Conservation (phyloP, 768 basidiomycete genomes). For the Naganishia onofrii region DNA sequence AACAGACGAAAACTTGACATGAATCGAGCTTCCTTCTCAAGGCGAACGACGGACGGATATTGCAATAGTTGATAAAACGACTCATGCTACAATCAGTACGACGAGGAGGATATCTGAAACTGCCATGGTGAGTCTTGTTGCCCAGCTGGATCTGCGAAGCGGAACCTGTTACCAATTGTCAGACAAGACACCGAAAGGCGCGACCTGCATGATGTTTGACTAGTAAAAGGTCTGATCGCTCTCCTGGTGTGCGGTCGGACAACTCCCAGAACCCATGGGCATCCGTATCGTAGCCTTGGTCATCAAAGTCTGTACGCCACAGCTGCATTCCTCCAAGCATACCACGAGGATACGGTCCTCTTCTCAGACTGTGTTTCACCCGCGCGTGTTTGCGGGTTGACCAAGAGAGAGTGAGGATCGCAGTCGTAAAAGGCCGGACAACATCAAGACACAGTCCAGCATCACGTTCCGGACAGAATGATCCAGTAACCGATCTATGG, state of each 20-base stretch:
- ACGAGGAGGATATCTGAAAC: neutral
- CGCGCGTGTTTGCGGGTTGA: neutral
- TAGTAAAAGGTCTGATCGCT: slow-evolving; percentile 24
- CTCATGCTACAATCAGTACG: neutral
- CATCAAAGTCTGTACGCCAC: slow-evolving; percentile 20
- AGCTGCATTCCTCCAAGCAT: slow-evolving; percentile 25
- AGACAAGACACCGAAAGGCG: neutral
- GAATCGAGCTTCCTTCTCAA: neutral
- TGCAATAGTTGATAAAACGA: neutral
- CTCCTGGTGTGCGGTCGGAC: neutral
- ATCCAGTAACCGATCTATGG: slow-evolving; percentile 1
- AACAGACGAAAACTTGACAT: neutral
- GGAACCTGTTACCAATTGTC: neutral
- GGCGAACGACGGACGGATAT: neutral
- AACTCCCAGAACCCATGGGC: neutral
- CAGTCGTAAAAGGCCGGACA: slow-evolving; percentile 27
- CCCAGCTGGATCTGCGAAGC: neutral
- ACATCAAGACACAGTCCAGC: neutral
- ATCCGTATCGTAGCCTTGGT: neutral
- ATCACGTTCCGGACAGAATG: neutral
- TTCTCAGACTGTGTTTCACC: neutral
- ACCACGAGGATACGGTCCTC: slow-evolving; percentile 17
- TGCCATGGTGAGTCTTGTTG: neutral
- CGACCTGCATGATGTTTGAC: slow-evolving; percentile 21
- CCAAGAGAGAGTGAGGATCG: neutral